Base-by-base conservation (phyloP, 306 rosid genomes). In the Betula pendula region DNA sequence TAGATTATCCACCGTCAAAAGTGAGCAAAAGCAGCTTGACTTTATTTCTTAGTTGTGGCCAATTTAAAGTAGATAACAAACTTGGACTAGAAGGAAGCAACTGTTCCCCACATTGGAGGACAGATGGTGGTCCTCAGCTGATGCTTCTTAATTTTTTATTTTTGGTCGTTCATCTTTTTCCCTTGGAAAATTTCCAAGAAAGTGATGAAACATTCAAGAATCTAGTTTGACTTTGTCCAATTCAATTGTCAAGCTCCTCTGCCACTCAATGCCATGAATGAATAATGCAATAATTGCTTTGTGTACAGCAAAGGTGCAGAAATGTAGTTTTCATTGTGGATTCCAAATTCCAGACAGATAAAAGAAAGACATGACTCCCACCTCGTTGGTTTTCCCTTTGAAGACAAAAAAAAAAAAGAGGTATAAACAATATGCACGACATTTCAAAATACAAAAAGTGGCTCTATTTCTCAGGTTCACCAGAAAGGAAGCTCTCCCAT, bases 381-480 rank as follows among this genome's bases (percentile, higher is more conserved):
- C 31, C 13, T 2, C 13, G 29, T 22, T 55, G 38, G 14, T 33
- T 56, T 24, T 47, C 25, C 47, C n/a, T n/a, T 60, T 47, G 27
- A 11, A 71, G 59, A 70, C 38, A 20, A 35, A 78, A n/a, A n/a
- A n/a, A n/a, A n/a, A n/a, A n/a, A n/a, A n/a, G n/a, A n/a, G 70
- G 68, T 65, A 78, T 56, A 56, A 70, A 81, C 77, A 75, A 3
- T 29, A 49, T 69, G 33, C 84, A 72, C 75, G 62, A 74, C 17
- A 70, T 33, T 78, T 68, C 76, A 63, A 56, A 78, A 40, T 51
- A 45, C 9, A 48, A 80, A 82, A 74, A 71, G 33, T 25, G 25
- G 80, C 63, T 71, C 74, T 83, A 77, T 77, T 63, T 63, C 52
- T 79, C 72, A 77, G 74, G 75, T 73, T 70, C 78, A 20, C 63